Evolutionary conservation across 1,284 basidiomycete genomes (phyloP).

Genomic region (Bothia castanella): DNA sequence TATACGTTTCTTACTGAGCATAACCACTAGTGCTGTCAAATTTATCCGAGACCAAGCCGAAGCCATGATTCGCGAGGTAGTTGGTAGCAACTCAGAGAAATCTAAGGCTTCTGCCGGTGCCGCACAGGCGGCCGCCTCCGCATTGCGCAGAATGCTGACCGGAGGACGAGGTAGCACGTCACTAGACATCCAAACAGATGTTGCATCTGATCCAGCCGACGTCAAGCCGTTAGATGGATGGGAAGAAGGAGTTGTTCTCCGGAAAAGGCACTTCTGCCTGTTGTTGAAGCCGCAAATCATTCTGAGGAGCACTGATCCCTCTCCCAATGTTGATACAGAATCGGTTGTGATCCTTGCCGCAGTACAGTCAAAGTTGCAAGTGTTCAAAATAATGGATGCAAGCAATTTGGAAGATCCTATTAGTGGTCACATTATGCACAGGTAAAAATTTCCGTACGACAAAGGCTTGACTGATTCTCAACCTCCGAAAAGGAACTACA

Average conservation of each 20-base stretch:
- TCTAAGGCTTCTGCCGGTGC: constrained; percentile 38
- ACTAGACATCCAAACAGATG: constrained; percentile 39
- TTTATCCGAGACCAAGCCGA: constrained; percentile 80
- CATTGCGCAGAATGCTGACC: constrained; percentile 57
- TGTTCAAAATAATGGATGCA: constrained; percentile 80
- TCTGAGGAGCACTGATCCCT: constrained; percentile 49
- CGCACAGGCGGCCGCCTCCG: constrained; percentile 59
- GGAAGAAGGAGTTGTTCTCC: constrained; percentile 63
- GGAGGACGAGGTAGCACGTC: constrained; percentile 48
- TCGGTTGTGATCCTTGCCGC: constrained; percentile 79
- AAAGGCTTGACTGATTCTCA: constrained; percentile 1
- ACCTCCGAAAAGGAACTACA: constrained; percentile 57
- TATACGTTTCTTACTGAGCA: constrained; percentile 9
- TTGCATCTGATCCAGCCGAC: constrained; percentile 27
- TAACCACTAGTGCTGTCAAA: constrained; percentile 62
- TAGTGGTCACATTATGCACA: constrained; percentile 81
- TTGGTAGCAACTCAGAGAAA: constrained; percentile 35
- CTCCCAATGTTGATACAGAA: constrained; percentile 48
- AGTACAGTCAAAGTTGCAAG: constrained; percentile 77
- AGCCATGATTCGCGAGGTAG: constrained; percentile 36
- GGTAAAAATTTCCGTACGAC: constrained; percentile 44
- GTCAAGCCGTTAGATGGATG: constrained; percentile 67
- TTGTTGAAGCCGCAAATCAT: constrained; percentile 92
- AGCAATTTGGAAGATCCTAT: constrained; percentile 79
- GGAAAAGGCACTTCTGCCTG: constrained; percentile 75